Evolutionary conservation across 2,329 filamentous ascomycete genomes (phyloP), one percentile per base, ranked within the genome.

Genomic region (Ophiocordyceps unilateralis): DNA sequence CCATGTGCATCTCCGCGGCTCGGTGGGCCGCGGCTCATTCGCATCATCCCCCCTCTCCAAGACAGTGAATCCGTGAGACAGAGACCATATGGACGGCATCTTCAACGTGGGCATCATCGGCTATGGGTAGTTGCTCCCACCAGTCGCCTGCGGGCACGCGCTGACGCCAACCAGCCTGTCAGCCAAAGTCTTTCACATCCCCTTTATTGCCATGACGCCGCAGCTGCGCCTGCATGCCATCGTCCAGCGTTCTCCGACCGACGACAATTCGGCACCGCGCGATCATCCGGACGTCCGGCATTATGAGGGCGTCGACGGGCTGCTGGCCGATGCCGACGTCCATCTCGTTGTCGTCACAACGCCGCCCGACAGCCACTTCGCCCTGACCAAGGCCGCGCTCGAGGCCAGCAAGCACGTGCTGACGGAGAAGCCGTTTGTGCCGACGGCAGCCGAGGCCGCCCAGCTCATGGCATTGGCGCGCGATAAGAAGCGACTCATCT

Each of bases 101-200:
- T 66, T 66, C 58, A 71, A 71, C 48, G 67, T 72, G 17, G 68
- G 68, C 44, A 55, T 72, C 39, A 59, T 72, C 14, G 68, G 68
- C 51, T 72, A 72, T 47, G 68, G 68, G 68, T 70, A 57, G 55
- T 63, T 47, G 14, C 6, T 12, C 36, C 26, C 23, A 17, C 5
- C 11, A 9, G n/a, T 17, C 15, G 32, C 17, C 32, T 9, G 24
- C 24, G 7, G 24, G 24, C n/a, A 19, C 37, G 12, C 2, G 14
- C 51, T 48, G 19, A 47, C 47, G 21, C 12, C 37, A 24, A 12
- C 11, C 44, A 74, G 72, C 56, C 54, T 72, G 42, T 76, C 72
- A 2, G 83, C 84, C 60, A 88, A 87, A 57, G 69, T 82, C 62
- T 91, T 89, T 63, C 83, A 91, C 61, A 86, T 89, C 55, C 84